A percentile compares a stretch with the other conserved stretches of the same genome.
phyloP scores from a whole-genome alignment of 768 basidiomycete genomes.

The Mycena chlorophos region DNA sequence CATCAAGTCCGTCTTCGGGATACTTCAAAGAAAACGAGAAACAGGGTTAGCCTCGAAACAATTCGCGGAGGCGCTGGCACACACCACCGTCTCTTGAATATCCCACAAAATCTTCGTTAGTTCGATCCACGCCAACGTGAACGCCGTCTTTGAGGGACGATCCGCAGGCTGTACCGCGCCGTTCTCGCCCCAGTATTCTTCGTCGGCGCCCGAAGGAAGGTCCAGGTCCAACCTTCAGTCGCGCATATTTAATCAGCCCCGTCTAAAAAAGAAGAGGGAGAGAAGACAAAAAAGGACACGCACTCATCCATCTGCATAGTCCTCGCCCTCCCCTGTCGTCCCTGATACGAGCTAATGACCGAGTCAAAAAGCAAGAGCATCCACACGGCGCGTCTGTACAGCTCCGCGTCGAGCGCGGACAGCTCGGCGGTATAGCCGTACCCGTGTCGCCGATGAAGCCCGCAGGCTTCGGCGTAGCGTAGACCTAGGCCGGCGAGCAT shows the following conservation, averaged over 20 bases:
- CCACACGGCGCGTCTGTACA: constrained; percentile 61
- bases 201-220: constrained; percentile 56
- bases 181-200: constrained; percentile 45
- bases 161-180: constrained; percentile 56
- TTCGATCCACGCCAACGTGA: background rate
- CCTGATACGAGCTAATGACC: constrained; percentile 47
- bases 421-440: constrained; percentile 28
- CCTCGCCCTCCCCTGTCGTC: constrained; percentile 68
- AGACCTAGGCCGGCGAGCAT: constrained; percentile 58
- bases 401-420: constrained; percentile 48
- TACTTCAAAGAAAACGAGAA: constrained; percentile 3
- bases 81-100: constrained; percentile 13
- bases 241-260: background rate
- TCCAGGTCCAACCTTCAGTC: constrained; percentile 59
- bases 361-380: constrained; percentile 35
- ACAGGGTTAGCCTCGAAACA: background rate
- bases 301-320: constrained; percentile 70
- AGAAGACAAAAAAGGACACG: constrained; percentile 22
- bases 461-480: constrained; percentile 60
- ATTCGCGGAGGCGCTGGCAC: background rate
- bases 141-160: constrained; percentile 42
- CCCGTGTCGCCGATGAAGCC: constrained; percentile 52
- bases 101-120: constrained; percentile 7
- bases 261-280: background rate
- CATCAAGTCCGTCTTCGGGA: background rate